Evolutionary conservation across 2,329 filamentous ascomycete genomes (phyloP).

Genomic region (Elsinoe ampelina): DNA sequence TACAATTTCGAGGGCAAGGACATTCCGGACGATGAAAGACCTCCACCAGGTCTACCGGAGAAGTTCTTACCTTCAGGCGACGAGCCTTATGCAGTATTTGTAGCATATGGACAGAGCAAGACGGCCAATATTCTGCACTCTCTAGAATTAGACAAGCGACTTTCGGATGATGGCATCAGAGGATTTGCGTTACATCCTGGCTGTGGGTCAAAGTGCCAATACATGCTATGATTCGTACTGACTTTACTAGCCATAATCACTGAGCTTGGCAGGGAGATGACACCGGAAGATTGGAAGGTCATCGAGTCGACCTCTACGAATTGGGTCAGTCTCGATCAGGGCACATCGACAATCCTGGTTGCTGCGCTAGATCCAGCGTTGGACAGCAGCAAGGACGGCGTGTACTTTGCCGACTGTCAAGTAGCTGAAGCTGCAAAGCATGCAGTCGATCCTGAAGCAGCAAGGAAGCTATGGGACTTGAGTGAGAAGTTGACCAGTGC

Average conservation of each 20-base stretch:
- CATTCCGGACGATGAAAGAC: slow-evolving; percentile 18
- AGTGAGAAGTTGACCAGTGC: slow-evolving; percentile 28
- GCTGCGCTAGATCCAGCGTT: slow-evolving; percentile 38
- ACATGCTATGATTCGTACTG: not conserved
- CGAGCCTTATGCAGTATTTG: slow-evolving; percentile 29
- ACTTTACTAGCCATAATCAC: slow-evolving; percentile 15
- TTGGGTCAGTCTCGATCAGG: slow-evolving; percentile 34
- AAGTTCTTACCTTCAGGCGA: slow-evolving; percentile 14
- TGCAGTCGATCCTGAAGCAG: slow-evolving; percentile 29
- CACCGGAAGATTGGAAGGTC: slow-evolving; percentile 17
- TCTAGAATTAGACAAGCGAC: slow-evolving; percentile 29
- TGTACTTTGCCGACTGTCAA: slow-evolving; percentile 29
- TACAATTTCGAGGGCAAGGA: slow-evolving; percentile 25
- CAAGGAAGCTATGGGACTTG: slow-evolving; percentile 31
- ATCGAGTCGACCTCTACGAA: slow-evolving; percentile 23
- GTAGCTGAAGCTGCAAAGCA: slow-evolving; percentile 24
- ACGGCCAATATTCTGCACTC: slow-evolving; percentile 39
- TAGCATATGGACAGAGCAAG: slow-evolving; percentile 38
- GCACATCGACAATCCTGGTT: slow-evolving; percentile 34
- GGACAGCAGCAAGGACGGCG: slow-evolving; percentile 16
- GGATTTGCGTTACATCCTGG: slow-evolving; percentile 36
- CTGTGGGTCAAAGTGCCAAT: too few relatives aligned
- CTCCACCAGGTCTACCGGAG: slow-evolving; percentile 13
- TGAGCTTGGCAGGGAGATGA: slow-evolving; percentile 15
- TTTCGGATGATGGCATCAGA: slow-evolving; percentile 24